Evolutionary conservation across 768 basidiomycete genomes (phyloP).

Genomic region (Termitomyces sp.): DNA sequence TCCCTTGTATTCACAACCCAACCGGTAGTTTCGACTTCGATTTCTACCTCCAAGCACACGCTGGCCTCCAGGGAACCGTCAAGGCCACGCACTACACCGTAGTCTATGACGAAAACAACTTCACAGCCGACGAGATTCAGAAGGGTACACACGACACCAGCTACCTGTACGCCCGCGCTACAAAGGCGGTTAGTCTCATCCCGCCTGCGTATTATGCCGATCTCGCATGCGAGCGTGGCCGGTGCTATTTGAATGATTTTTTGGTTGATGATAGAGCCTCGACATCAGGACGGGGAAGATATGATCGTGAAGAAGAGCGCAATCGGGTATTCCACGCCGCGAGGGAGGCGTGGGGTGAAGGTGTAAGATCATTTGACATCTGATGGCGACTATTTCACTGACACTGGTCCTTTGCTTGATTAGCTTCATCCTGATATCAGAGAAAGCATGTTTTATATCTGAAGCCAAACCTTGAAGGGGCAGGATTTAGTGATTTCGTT

Average conservation of each 20-base stretch:
- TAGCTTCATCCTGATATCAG: conserved; percentile 54
- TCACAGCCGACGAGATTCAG: conserved; percentile 73
- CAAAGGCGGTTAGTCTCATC: conserved; percentile 77
- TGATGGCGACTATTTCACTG: not conserved
- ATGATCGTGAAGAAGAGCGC: conserved; percentile 35
- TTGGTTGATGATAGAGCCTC: conserved; percentile 51
- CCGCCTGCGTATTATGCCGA: conserved; percentile 83
- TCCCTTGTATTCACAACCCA: conserved; percentile 12
- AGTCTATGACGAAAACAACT: conserved; percentile 70
- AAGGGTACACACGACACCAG: conserved; percentile 64
- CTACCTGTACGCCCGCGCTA: conserved; percentile 81
- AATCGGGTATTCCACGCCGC: conserved; percentile 43
- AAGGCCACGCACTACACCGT: conserved; percentile 78
- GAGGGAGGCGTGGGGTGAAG: conserved; percentile 46
- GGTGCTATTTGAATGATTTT: conserved; percentile 74
- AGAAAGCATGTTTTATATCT: conserved; percentile 78
- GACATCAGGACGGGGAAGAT: conserved; percentile 24
- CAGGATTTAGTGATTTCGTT: not conserved
- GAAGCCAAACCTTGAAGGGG: not conserved
- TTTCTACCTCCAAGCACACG: conserved; percentile 71
- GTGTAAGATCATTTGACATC: conserved; percentile 31
- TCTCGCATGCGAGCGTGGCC: conserved; percentile 76
- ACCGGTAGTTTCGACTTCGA: conserved; percentile 54
- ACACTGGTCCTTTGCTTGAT: not conserved
- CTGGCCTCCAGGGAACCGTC: conserved; percentile 68